Evolutionary conservation across 2,329 filamentous ascomycete genomes (phyloP).

Genomic region (Didymella segeticola): DNA sequence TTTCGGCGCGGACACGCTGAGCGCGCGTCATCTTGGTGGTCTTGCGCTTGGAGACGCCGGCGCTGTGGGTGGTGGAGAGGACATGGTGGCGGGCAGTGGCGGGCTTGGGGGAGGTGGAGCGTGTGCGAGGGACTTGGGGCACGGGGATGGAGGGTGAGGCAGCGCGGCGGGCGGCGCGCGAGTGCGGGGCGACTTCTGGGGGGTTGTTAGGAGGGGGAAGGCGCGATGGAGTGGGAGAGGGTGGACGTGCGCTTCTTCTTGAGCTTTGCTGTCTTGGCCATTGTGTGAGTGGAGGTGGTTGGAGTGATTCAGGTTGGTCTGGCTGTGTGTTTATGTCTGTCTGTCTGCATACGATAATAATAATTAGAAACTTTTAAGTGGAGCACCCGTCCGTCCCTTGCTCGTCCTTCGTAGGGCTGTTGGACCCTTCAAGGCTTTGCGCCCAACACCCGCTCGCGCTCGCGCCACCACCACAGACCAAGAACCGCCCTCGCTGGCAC

Average conservation of each 20-base stretch:
- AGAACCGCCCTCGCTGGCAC: constrained; percentile 25
- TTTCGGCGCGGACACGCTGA: constrained; percentile 58
- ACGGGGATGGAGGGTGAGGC: constrained; percentile 73
- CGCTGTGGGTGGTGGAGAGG: constrained; percentile 71
- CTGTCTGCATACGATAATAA: background rate
- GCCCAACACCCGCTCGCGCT: constrained; percentile 23
- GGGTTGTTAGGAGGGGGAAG: constrained; percentile 15
- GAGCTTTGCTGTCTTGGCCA: constrained; percentile 56
- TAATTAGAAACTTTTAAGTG: constrained; percentile 12
- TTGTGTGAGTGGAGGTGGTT: constrained; percentile 21
- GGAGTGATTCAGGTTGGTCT: background rate
- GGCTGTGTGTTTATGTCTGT: background rate
- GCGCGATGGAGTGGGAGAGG: background rate
- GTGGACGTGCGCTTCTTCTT: constrained; percentile 51
- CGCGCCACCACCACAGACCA: constrained; percentile 21
- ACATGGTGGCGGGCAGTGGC: constrained; percentile 56
- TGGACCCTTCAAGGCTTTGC: constrained; percentile 17
- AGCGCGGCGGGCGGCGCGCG: constrained; percentile 75
- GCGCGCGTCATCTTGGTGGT: constrained; percentile 54
- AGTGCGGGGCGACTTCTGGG: constrained; percentile 70
- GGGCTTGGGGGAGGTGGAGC: constrained; percentile 7
- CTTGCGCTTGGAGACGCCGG: constrained; percentile 74
- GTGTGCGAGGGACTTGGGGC: constrained; percentile 1
- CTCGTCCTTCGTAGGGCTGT: constrained; percentile 9
- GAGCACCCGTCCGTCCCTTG: too few species aligned